Conservation (phyloP, 78 protist species). For the Dictyostelium intermedium region DNA sequence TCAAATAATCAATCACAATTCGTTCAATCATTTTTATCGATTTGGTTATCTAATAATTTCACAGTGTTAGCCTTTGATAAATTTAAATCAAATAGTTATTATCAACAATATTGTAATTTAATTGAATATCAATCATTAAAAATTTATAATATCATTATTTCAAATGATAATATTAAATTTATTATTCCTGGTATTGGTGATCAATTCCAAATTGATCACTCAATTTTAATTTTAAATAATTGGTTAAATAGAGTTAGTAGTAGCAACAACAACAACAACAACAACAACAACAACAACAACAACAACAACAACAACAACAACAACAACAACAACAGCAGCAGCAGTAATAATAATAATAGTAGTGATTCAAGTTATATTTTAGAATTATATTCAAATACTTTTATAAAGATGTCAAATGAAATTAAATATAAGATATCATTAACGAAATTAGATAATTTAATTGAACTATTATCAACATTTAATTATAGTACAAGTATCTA, state of each 20-base stretch:
- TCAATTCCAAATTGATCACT: neutral
- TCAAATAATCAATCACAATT: slow-evolving; percentile 57
- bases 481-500: neutral
- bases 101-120: neutral
- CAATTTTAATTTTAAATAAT: slow-evolving; percentile 2
- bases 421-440: slow-evolving; percentile 12
- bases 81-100: neutral
- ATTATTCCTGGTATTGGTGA: neutral
- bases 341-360: neutral
- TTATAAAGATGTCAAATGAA: neutral
- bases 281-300: too few species aligned
- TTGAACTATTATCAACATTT: neutral
- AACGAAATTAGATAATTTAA: neutral
- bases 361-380: neutral
- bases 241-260: neutral
- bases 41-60: neutral
- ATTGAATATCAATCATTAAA: slow-evolving; percentile 39
- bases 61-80: neutral
- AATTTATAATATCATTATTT: slow-evolving; percentile 25
- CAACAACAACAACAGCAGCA: too few species aligned
- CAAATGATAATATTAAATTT: slow-evolving; percentile 6
- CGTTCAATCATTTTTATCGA: slow-evolving; percentile 8
- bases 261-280: too few species aligned
- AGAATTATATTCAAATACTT: slow-evolving; percentile 6
- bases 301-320: too few species aligned